Conservation (phyloP, 305 asterid species). For the Fraxinus xanthoxyloides region DNA sequence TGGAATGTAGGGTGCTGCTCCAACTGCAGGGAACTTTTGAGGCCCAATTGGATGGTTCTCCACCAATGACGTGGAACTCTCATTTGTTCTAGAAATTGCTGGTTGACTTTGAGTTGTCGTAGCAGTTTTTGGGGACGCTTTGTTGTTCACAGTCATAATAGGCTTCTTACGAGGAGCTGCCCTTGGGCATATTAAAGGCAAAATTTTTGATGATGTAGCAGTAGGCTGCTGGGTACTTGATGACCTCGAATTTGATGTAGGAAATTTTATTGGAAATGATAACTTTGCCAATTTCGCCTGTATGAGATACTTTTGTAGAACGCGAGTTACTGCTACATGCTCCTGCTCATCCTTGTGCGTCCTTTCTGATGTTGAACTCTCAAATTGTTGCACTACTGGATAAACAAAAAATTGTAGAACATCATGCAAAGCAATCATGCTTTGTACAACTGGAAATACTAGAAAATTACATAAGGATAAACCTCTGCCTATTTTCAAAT, state of each 20-base stretch:
- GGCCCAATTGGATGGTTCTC: conserved; percentile 33
- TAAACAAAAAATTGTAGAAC: conserved; percentile 1
- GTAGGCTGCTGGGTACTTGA: conserved; percentile 30
- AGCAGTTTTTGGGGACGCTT: conserved; percentile 14
- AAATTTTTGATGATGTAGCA: conserved; percentile 43
- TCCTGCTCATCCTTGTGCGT: conserved; percentile 35
- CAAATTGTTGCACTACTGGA: conserved; percentile 33
- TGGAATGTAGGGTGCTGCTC: conserved; percentile 92
- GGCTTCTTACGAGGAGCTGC: conserved; percentile 34
- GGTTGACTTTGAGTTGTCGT: conserved; percentile 35
- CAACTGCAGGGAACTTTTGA: conserved; percentile 77
- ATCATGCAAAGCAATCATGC: neutral
- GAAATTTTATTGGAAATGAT: conserved; percentile 28
- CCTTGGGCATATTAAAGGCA: conserved; percentile 47
- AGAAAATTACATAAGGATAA: neutral
- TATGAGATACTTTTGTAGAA: conserved; percentile 28
- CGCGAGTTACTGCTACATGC: conserved; percentile 33
- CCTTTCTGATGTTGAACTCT: conserved; percentile 17
- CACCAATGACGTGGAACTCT: conserved; percentile 19
- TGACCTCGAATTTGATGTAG: conserved; percentile 30
- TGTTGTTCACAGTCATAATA: conserved; percentile 22
- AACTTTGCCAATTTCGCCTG: conserved; percentile 20
- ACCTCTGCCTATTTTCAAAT: neutral
- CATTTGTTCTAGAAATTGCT: conserved; percentile 22
- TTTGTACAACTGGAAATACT: neutral